A percentile compares a stretch with the other conserved stretches of the same genome.
Conservation (phyloP, 2,329 filamentous ascomycete species). For the Juglanconis juglandina region DNA sequence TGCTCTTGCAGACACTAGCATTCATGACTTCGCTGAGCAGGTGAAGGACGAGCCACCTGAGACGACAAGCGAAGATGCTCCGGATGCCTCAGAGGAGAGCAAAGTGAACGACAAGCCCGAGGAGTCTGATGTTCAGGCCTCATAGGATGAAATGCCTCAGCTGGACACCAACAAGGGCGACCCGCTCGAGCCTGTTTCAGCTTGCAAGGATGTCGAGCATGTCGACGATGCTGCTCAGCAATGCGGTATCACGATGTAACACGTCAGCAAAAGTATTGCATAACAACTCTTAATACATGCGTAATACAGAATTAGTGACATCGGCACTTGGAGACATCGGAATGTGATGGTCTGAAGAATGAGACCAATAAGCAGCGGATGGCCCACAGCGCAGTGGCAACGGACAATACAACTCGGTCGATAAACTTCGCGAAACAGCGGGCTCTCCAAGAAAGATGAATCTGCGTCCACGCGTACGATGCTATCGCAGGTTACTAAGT, state of each 20-base stretch:
- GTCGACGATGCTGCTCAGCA: neutral
- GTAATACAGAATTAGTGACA: neutral
- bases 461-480: neutral
- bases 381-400: neutral
- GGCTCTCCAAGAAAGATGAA: no score
- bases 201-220: neutral
- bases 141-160: neutral
- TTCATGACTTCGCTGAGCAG: slow-evolving; percentile 15
- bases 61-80: neutral
- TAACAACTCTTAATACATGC: neutral
- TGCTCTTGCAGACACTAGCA: slow-evolving; percentile 17
- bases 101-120: slow-evolving; percentile 1
- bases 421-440: neutral
- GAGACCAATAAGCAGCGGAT: neutral
- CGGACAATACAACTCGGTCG: neutral
- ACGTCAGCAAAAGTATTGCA: neutral
- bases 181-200: neutral
- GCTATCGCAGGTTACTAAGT: neutral
- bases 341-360: neutral
- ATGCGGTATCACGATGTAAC: neutral
- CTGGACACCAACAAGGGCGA: neutral
- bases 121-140: neutral
- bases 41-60: slow-evolving; percentile 18
- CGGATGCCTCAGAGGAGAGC: neutral
- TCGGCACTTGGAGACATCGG: neutral